Evolutionary conservation across 345 rosid genomes (phyloP).

Genomic region (Lepidium didymum): DNA sequence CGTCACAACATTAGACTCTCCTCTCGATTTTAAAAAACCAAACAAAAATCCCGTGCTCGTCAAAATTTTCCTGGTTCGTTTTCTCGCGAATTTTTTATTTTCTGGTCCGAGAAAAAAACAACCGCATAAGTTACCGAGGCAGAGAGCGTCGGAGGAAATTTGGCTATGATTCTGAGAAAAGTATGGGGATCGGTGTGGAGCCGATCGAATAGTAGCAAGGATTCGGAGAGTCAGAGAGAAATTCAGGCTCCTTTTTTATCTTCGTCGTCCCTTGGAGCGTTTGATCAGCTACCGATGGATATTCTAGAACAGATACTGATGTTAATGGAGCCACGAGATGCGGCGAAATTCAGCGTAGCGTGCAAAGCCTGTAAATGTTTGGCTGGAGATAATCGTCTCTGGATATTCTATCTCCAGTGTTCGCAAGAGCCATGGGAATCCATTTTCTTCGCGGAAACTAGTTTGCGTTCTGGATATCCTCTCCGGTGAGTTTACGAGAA

Average conservation of each 20-base stretch:
- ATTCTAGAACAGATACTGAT: constrained; percentile 52
- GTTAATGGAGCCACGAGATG: constrained; percentile 57
- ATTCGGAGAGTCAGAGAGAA: neutral
- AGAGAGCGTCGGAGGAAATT: neutral
- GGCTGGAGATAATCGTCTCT: constrained; percentile 50
- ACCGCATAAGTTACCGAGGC: neutral
- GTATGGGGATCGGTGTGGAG: constrained; percentile 40
- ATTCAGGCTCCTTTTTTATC: neutral
- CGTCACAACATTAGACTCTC: neutral
- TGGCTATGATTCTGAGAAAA: constrained; percentile 41
- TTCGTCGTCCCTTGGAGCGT: constrained; percentile 41
- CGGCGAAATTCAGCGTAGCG: constrained; percentile 39
- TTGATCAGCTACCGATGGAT: constrained; percentile 61
- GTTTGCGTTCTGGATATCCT: constrained; percentile 59
- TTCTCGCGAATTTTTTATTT: constrained; percentile 14
- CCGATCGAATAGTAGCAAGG: constrained; percentile 18
- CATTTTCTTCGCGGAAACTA: constrained; percentile 57
- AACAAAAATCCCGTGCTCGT: neutral
- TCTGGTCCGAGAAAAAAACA: neutral
- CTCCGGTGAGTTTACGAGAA: constrained; percentile 39
- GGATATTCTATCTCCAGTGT: constrained; percentile 59
- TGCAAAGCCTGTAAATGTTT: constrained; percentile 47
- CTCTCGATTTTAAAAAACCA: neutral
- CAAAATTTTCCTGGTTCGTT: neutral
- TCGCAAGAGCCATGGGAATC: constrained; percentile 46